A percentile compares a stretch with the other conserved stretches of the same genome.
Conservation (phyloP, 2,329 filamentous ascomycete genomes). For the Chrysosphaeria jannelii region DNA sequence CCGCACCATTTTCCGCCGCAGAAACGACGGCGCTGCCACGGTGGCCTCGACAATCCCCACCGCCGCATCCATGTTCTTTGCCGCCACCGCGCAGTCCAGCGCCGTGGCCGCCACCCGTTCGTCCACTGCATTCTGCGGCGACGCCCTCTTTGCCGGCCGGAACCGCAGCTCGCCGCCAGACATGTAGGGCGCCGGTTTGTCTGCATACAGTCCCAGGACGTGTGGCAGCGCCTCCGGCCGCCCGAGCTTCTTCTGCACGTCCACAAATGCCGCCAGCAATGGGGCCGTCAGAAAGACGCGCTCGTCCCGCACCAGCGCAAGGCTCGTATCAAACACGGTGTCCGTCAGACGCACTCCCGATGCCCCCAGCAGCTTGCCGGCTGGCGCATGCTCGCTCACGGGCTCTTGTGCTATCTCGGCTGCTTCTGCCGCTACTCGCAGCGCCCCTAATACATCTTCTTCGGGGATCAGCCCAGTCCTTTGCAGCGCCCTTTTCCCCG, state of each 20-base stretch:
- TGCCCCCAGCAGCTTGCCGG: too few relatives aligned
- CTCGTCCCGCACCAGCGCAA: constrained; percentile 39
- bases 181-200: background rate
- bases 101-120: constrained; percentile 39
- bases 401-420: too few relatives aligned
- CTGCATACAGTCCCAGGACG: constrained; percentile 51
- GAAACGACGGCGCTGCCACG: constrained; percentile 35
- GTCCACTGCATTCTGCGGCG: constrained; percentile 46
- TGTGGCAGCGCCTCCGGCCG: constrained; percentile 49
- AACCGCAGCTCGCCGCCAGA: background rate
- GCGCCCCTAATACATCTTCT: too few relatives aligned
- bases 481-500: too few relatives aligned
- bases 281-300: constrained; percentile 52
- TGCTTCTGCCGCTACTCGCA: too few relatives aligned
- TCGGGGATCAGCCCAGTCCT: too few relatives aligned
- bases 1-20: constrained; percentile 33
- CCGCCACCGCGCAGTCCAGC: constrained; percentile 48
- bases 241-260: constrained; percentile 41
- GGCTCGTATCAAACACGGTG: constrained; percentile 28
- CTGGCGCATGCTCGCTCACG: too few relatives aligned
- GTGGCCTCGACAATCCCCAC: constrained; percentile 44
- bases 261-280: constrained; percentile 44
- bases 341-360: constrained; percentile 14
- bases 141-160: too few relatives aligned
- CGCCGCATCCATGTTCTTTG: constrained; percentile 48